Evolutionary conservation across 2,329 filamentous ascomycete species (phyloP), one percentile per base, ranked within the genome.

Genomic region (Reticulascus tulasneorum): DNA sequence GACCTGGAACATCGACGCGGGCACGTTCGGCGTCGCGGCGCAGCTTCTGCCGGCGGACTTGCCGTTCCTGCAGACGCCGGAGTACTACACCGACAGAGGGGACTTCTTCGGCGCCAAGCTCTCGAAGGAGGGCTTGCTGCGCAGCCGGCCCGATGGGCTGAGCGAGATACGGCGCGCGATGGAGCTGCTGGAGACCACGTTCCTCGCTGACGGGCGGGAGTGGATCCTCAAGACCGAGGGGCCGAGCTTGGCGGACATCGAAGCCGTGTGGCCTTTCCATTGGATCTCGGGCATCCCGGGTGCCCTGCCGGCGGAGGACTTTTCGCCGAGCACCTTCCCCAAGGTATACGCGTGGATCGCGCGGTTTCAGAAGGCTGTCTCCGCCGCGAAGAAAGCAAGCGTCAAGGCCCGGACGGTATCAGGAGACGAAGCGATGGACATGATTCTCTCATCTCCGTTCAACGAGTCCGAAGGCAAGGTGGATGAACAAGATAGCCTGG

Each of bases 211-310:
- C 58, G 80, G 77, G n/a, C 67, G 82, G 36, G 54, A 71, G 4
- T 88, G 82, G 82, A 59, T 87, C 8, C 58, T 82, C 10, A 66
- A 63, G 9, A 73, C 68, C 2, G 50, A 67, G 4, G 55, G 56
- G 13, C 76, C 79, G 2, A 69, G 65, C 2, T 55, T 86, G 44
- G 79, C 75, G 5, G 84, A 89, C 54, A 77, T 88, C 41, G 79
- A 88, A 60, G 77, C 73, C 27, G 61, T 83, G 10, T 86, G 79
- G 79, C 69, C 74, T 1, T 71, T 87, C 46, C 72, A 82, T 55
- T 88, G 84, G 84, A 57, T 86, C 2, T 54, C 59, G 4, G 61
- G 58, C 9, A 62, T 85, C 29, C 70, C 71, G 10, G 71, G 71
- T 5, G 72, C 73, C 11, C 64, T 85, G 29, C 71, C 76, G 5